Evolutionary conservation across 805 yeast genomes (phyloP), one percentile per base, ranked within the genome.

Genomic region (Ogataea nitratoaversa): DNA sequence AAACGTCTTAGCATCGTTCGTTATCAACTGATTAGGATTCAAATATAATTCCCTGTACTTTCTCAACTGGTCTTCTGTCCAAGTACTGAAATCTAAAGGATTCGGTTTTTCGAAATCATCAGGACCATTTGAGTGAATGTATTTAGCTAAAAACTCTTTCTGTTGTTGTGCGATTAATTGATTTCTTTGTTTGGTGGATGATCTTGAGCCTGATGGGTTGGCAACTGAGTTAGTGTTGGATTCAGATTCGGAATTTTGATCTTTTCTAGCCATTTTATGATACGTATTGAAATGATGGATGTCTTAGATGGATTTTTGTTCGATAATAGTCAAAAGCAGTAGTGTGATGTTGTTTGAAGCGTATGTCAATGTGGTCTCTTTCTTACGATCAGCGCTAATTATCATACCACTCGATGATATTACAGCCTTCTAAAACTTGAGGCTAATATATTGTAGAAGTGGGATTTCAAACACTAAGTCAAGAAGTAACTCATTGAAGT

Each of bases 101-200:
- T 79, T 76, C 1, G 67, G 60, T 8, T 63, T 61, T 0, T 72
- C 71, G 24, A 55, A 54, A 48, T 81, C 82, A 30, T 73, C 66
- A 1, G 90, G 90, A 3, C 89, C 90, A 52, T 84, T 84, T 19
- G 84, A 76, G 49, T 83, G 74, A 30, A 84, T 78, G 58, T 84
- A 87, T 44, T 77, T 78, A n/a, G 77, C 69, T 4, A 82, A 64
- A 34, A 72, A 74, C 47, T 81, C 84, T 43, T 79, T 84, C 49
- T 83, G 88, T 16, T 82, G 83, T 32, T 82, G 87, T 31, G 78
- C 80, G 2, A 79, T 73, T 3, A 77, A 74, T 23, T 79, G 78
- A 42, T 75, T 71, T 44, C 83, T 69, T 12, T 81, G 78, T 50
- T 79, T 78, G 20, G 78, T 68, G n/a, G 76, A 69, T 0, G 77